phyloP scores from a whole-genome alignment of 2,329 filamentous ascomycete species.

The Colletotrichum karsti region DNA sequence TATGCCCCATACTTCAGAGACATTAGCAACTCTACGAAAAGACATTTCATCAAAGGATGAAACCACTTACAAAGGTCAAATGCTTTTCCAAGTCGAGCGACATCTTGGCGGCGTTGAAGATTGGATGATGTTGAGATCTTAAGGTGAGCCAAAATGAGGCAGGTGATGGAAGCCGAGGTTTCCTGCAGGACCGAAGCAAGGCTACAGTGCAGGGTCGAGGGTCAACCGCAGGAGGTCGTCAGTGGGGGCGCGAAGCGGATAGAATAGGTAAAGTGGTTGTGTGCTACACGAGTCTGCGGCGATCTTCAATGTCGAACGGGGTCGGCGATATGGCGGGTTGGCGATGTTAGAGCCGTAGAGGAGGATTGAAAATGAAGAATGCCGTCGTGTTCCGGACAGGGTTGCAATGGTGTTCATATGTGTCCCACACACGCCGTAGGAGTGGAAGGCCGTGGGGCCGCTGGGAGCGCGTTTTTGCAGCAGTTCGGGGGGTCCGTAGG shows the following conservation, averaged over 20 bases:
- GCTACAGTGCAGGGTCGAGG: constrained; percentile 22
- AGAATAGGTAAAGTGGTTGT: neutral
- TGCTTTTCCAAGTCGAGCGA: constrained; percentile 84
- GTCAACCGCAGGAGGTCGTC: constrained; percentile 16
- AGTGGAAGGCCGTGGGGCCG: constrained; percentile 27
- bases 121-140: constrained; percentile 9
- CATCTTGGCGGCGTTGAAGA: constrained; percentile 49
- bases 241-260: neutral
- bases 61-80: constrained; percentile 79
- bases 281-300: neutral
- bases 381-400: constrained; percentile 28
- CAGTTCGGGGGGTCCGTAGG: constrained; percentile 14
- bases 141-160: constrained; percentile 4
- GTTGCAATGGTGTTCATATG: constrained; percentile 31
- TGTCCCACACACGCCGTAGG: constrained; percentile 19
- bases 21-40: constrained; percentile 12
- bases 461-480: constrained; percentile 21
- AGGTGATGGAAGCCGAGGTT: constrained; percentile 19
- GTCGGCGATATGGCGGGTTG: constrained; percentile 2
- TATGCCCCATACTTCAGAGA: constrained; percentile 79
- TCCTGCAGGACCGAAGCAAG: constrained; percentile 22
- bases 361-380: constrained; percentile 27
- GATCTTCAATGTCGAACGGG: neutral
- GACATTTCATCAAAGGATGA: neutral
- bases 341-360: constrained; percentile 13